These are phyloP conservation scores for Pseudocercospora fuligena DNA, from an alignment of 2,329 filamentous ascomycete genomes.

Conservation along the genomic window DNA sequence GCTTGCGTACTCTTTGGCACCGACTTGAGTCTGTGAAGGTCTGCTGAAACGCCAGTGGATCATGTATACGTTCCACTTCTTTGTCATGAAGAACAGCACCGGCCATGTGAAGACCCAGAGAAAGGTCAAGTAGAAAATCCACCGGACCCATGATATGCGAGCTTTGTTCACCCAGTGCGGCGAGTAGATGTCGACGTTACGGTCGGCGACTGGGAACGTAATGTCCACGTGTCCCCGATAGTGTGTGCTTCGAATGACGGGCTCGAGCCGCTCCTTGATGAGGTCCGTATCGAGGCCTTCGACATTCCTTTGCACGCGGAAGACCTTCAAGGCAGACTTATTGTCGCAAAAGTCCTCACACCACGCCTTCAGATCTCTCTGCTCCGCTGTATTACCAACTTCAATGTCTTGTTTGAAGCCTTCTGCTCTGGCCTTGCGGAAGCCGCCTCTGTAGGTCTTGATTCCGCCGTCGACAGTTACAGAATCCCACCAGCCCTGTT, in stretches of 20 bases:
- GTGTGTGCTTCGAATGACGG: conserved; percentile 66
- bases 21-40: neutral
- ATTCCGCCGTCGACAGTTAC: conserved; percentile 61
- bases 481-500: conserved; percentile 37
- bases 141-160: conserved; percentile 69
- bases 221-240: conserved; percentile 68
- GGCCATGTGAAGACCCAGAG: conserved; percentile 75
- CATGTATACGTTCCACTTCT: conserved; percentile 69
- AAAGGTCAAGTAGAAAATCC: conserved; percentile 69
- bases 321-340: conserved; percentile 60
- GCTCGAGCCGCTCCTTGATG: conserved; percentile 58
- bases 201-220: conserved; percentile 63
- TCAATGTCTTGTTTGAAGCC: conserved; percentile 53
- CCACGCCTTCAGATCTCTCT: conserved; percentile 61
- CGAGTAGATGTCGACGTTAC: conserved; percentile 67
- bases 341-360: conserved; percentile 70
- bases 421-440: conserved; percentile 59
- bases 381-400: conserved; percentile 46
- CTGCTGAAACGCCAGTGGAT: conserved; percentile 64
- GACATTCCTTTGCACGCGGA: conserved; percentile 52
- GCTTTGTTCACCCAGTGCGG: conserved; percentile 66
- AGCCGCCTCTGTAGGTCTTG: conserved; percentile 68
- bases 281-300: conserved; percentile 64
- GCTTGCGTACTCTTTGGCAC: conserved; percentile 55
- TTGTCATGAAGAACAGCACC: conserved; percentile 68